Percentiles rank a stretch among this genome's conserved stretches.
Evolutionary conservation across 2,329 filamentous ascomycete genomes (phyloP).

Genomic region (Aspergillus caelatus): DNA sequence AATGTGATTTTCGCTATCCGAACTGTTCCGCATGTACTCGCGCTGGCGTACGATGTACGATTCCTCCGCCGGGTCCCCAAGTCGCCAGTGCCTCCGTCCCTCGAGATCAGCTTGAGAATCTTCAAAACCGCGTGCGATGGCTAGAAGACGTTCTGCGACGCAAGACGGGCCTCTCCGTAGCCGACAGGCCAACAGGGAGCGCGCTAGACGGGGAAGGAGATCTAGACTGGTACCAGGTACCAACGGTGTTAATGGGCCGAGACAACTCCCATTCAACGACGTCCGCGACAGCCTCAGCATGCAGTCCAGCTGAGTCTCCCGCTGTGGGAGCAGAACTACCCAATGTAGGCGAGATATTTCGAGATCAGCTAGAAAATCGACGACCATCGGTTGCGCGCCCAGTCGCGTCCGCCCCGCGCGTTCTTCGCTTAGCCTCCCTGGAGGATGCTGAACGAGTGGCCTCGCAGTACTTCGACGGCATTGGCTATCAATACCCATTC

Average conservation of each 20-base stretch:
- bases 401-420: slow-evolving; percentile 31
- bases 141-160: slow-evolving; percentile 40
- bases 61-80: slow-evolving; percentile 41
- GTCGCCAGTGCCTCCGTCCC: slow-evolving; percentile 41
- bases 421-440: slow-evolving; percentile 37
- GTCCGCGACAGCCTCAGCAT: slow-evolving; percentile 19
- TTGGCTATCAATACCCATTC: slow-evolving; percentile 44
- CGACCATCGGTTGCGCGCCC: slow-evolving; percentile 38
- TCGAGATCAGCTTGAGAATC: slow-evolving; percentile 42
- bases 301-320: slow-evolving; percentile 20
- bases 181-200: slow-evolving; percentile 36
- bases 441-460: slow-evolving; percentile 38
- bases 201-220: slow-evolving; percentile 37
- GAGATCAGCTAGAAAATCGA: slow-evolving; percentile 42
- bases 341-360: slow-evolving; percentile 44
- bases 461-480: slow-evolving; percentile 41
- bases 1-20: slow-evolving; percentile 46
- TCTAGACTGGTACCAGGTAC: slow-evolving; percentile 42
- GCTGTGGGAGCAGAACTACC: slow-evolving; percentile 35
- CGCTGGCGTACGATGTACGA: slow-evolving; percentile 44
- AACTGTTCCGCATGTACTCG: slow-evolving; percentile 45
- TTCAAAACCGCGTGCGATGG: slow-evolving; percentile 44
- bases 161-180: slow-evolving; percentile 38
- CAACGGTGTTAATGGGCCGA: slow-evolving; percentile 37
- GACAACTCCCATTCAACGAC: slow-evolving; percentile 25